Evolutionary conservation across 768 basidiomycete species (phyloP).

Genomic region (Boletus coccyginus): DNA sequence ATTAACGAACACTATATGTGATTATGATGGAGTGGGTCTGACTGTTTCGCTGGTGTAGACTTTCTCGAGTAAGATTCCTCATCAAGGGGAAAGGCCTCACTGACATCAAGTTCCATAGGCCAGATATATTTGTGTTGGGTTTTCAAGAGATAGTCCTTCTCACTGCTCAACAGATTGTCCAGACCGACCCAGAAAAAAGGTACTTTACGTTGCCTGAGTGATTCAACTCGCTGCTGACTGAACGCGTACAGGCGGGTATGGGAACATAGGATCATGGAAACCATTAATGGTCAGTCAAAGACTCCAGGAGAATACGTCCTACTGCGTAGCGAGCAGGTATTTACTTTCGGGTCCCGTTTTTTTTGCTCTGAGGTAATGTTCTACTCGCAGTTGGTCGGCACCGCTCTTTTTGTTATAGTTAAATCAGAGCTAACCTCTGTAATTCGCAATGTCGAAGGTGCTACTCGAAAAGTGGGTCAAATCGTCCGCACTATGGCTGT

Average conservation of each 20-base stretch:
- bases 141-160: constrained; percentile 98
- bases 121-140: constrained; percentile 86
- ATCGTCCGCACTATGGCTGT: not conserved
- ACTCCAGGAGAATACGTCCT: constrained; percentile 76
- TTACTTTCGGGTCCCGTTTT: not conserved
- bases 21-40: not conserved
- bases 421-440: constrained; percentile 71
- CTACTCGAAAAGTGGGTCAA: constrained; percentile 77
- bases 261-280: constrained; percentile 80
- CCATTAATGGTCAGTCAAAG: constrained; percentile 66
- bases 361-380: not conserved
- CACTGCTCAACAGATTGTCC: constrained; percentile 96
- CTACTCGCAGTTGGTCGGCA: constrained; percentile 78
- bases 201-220: constrained; percentile 27
- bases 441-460: constrained; percentile 89
- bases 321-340: constrained; percentile 88
- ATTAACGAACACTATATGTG: not conserved
- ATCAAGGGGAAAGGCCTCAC: constrained; percentile 22
- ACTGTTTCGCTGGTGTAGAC: constrained; percentile 10
- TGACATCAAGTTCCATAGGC: constrained; percentile 41
- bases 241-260: constrained; percentile 65
- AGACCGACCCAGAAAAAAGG: constrained; percentile 93
- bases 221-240: not conserved
- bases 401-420: constrained; percentile 83
- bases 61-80: constrained; percentile 16